Base-by-base conservation (phyloP, 106 monocot species). In the Allium cepa region DNA sequence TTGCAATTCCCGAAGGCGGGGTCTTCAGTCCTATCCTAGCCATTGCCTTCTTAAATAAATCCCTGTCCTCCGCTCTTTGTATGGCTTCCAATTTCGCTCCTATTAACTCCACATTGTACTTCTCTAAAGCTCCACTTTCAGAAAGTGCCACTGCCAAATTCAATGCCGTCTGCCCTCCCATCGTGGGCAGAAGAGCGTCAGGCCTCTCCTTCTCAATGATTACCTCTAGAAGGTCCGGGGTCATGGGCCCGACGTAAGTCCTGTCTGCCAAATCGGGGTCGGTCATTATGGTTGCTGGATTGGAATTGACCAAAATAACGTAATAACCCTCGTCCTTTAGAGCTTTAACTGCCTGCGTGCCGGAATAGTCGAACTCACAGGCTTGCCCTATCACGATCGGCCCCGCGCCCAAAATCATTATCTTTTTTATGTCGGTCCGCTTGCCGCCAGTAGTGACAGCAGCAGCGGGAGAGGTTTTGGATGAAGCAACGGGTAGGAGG, bases 231-330 rank as follows among this genome's bases (percentile, higher is more conserved):
- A 92, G 79, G 14, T 86, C 84, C 0, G 92, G 92, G 63, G 92
- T 90, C 92, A 97, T 92, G 72, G 97, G 97, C 51, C 86, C 84
- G 22, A 97, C 79, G 66, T 97, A 97, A 73, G 97, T 97, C 49
- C 81, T 78, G 76, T 89, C 63, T 55, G 97, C 97, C 50, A 85
- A 82, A 75, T 69, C 49, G 8, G 97, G 97, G 77, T 97, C 97
- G 70, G 97, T 97, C 97, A 97, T 97, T 82, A 97, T 97, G 60
- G 97, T 97, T 53, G 97, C 97, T 11, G 97, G 97, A 62, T 97
- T 97, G 61, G 97, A 97, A 76, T 97, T 97, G n/a, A 97, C 66
- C 57, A 97, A 89, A 16, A 97, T 80, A 13, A 97, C 92, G 74
- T 92, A 82, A 75, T 92, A 97, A 22, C 97, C 97, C 71, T 97